Evolutionary conservation across 805 yeast species (phyloP).

Genomic region (Myxozyma lipomycoides): DNA sequence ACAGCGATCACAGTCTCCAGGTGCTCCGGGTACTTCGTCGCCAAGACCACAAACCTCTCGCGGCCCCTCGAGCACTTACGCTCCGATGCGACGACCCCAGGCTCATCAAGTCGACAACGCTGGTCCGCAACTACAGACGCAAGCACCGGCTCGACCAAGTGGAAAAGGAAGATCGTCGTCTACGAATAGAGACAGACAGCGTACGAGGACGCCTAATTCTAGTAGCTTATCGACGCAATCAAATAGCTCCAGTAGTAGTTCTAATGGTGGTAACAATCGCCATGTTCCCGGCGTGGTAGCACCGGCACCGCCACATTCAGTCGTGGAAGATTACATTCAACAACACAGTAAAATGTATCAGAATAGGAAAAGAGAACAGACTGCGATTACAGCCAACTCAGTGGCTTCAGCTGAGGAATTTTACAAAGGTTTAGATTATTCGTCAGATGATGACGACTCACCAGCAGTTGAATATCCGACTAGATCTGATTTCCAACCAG

Average conservation of each 20-base stretch:
- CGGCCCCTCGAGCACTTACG: too few species aligned
- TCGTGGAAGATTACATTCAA: conserved; percentile 56
- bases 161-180: neutral
- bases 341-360: conserved; percentile 42
- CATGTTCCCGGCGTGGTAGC: too few species aligned
- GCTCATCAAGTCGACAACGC: too few species aligned
- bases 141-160: too few species aligned
- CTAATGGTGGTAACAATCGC: neutral
- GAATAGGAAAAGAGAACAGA: conserved; percentile 42
- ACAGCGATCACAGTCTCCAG: too few species aligned
- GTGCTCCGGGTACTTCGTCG: too few species aligned
- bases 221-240: neutral
- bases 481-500: conserved; percentile 15
- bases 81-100: too few species aligned
- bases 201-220: neutral
- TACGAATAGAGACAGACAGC: neutral
- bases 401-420: conserved; percentile 57
- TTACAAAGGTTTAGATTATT: conserved; percentile 39
- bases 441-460: conserved; percentile 24
- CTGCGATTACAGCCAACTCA: conserved; percentile 45
- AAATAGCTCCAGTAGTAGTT: neutral
- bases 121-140: too few species aligned
- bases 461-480: conserved; percentile 19
- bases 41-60: too few species aligned
- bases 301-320: conserved; percentile 41